These are phyloP conservation scores for Aspergillus eucalypticola DNA, from an alignment of 2,329 filamentous ascomycete genomes.

Conservation along the genomic window DNA sequence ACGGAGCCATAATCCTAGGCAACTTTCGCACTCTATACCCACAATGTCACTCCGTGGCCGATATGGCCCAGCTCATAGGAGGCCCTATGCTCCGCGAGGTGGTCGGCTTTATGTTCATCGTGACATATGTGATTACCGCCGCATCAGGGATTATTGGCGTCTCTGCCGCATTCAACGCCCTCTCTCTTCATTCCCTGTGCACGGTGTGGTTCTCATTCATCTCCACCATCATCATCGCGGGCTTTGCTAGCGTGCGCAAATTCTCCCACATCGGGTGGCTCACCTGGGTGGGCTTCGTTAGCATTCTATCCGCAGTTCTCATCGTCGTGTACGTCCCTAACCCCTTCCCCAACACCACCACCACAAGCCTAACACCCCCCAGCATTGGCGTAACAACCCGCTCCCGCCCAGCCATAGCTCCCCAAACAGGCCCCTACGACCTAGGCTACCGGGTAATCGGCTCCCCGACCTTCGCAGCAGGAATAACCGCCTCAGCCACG, in stretches of 20 bases:
- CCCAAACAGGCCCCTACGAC: conserved; percentile 59
- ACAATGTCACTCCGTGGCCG: conserved; percentile 55
- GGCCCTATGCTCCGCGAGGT: conserved; percentile 55
- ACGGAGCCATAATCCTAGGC: conserved; percentile 48
- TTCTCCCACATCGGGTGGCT: conserved; percentile 64
- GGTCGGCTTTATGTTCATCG: conserved; percentile 57
- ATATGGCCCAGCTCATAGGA: conserved; percentile 61
- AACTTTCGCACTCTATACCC: conserved; percentile 55
- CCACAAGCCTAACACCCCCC: background rate
- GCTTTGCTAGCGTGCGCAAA: conserved; percentile 56
- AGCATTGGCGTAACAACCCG: conserved; percentile 56
- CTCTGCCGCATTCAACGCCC: conserved; percentile 60
- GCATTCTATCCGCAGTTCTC: conserved; percentile 59
- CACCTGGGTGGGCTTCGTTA: conserved; percentile 61
- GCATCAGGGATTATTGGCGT: conserved; percentile 62
- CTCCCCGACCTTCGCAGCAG: conserved; percentile 59
- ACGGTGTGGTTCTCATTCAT: conserved; percentile 61
- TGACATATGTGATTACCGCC: conserved; percentile 59
- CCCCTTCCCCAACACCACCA: background rate
- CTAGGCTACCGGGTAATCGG: conserved; percentile 60
- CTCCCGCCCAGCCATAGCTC: conserved; percentile 62
- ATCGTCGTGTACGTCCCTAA: conserved; percentile 50
- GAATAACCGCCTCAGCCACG: conserved; percentile 59
- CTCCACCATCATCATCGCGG: conserved; percentile 52
- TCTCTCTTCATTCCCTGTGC: conserved; percentile 60